A percentile compares a stretch with the other conserved stretches of the same genome.
phyloP scores from a whole-genome alignment of 2,329 filamentous ascomycete species.

The Graphilbum ipis-grandicollis region DNA sequence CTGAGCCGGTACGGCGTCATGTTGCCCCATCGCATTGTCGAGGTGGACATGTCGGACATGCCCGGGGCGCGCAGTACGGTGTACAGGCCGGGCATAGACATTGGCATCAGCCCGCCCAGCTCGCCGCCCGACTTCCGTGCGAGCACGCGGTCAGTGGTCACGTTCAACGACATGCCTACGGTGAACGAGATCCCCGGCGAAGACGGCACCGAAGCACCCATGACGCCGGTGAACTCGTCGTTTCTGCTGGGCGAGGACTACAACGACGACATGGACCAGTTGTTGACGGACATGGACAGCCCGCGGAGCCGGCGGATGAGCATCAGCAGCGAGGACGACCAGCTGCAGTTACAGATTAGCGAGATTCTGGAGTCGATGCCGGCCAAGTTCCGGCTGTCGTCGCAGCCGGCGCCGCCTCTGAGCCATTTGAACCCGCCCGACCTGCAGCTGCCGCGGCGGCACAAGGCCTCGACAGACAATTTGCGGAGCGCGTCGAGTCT shows the following conservation, averaged over 20 bases:
- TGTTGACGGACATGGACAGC: constrained; percentile 14
- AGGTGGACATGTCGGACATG: neutral
- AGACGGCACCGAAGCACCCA: constrained; percentile 19
- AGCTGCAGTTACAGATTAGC: constrained; percentile 65
- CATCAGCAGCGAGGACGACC: constrained; percentile 36
- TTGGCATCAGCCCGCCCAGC: constrained; percentile 14
- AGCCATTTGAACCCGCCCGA: constrained; percentile 42
- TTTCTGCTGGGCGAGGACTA: constrained; percentile 13
- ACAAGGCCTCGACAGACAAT: constrained; percentile 15
- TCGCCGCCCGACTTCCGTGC: constrained; percentile 26
- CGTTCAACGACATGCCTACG: constrained; percentile 28
- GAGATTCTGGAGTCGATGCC: constrained; percentile 64
- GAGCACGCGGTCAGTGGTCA: constrained; percentile 20
- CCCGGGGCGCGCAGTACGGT: neutral
- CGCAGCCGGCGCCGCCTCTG: constrained; percentile 27
- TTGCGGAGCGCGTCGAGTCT: constrained; percentile 28
- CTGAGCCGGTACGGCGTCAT: too few species aligned
- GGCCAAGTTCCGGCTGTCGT: constrained; percentile 57
- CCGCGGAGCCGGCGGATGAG: constrained; percentile 15
- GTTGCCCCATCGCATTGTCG: neutral
- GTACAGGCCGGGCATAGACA: too few species aligned
- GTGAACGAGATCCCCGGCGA: constrained; percentile 23
- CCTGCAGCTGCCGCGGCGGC: constrained; percentile 25
- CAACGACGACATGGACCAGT: constrained; percentile 23
- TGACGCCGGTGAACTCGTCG: constrained; percentile 24